Percentiles rank a stretch among this genome's conserved stretches.
phyloP scores from a whole-genome alignment of 2,329 filamentous ascomycete species.

The Cladosporium halotolerans region DNA sequence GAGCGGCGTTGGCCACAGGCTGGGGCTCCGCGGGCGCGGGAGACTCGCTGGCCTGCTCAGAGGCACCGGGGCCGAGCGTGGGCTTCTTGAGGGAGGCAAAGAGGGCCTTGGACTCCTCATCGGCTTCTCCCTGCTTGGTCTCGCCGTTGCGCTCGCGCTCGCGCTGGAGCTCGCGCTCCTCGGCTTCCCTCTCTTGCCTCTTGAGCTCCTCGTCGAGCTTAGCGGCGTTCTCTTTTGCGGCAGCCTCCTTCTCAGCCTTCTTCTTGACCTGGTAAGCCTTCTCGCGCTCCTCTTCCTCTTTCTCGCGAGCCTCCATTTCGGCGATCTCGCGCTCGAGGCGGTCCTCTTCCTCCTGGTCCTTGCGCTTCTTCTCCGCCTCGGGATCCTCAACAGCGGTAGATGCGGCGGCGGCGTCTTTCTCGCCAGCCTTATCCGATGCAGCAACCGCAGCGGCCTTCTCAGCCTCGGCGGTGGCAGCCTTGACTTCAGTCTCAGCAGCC shows the following conservation, averaged over 20 bases:
- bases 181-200: slow-evolving; percentile 44
- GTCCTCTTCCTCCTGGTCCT: slow-evolving; percentile 37
- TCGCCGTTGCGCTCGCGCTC: slow-evolving; percentile 30
- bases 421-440: slow-evolving; percentile 16
- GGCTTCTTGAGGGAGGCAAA: slow-evolving; percentile 47
- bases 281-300: slow-evolving; percentile 56
- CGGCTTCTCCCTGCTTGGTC: slow-evolving; percentile 19
- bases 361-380: slow-evolving; percentile 26
- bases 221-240: slow-evolving; percentile 47
- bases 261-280: slow-evolving; percentile 69
- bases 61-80: slow-evolving; percentile 41
- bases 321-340: slow-evolving; percentile 54
- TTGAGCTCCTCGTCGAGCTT: slow-evolving; percentile 48
- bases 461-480: slow-evolving; percentile 15
- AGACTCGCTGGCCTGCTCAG: slow-evolving; percentile 28
- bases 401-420: slow-evolving; percentile 25
- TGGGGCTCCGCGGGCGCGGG: slow-evolving; percentile 36
- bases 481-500: slow-evolving; percentile 33
- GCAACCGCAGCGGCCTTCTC: slow-evolving; percentile 29
- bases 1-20: slow-evolving; percentile 22
- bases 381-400: slow-evolving; percentile 19
- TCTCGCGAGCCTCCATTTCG: slow-evolving; percentile 47
- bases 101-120: slow-evolving; percentile 39
- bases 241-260: slow-evolving; percentile 49
- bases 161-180: slow-evolving; percentile 41